Percentiles rank a stretch among this genome's conserved stretches.
phyloP scores from a whole-genome alignment of 306 rosid genomes.

The Cyclanthera cordifolia region DNA sequence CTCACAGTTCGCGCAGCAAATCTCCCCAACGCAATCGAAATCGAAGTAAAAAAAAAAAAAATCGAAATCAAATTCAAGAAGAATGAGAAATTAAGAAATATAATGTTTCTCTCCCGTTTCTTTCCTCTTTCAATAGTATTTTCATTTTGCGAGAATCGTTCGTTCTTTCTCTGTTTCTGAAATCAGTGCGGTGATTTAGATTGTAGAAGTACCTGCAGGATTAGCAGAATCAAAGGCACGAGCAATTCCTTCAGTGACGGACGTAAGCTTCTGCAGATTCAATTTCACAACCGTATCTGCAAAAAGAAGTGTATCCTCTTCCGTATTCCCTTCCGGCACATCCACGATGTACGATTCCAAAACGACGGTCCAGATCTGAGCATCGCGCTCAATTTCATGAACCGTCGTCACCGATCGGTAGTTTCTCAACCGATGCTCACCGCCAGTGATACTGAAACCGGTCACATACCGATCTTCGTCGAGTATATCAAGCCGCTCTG shows the following conservation, averaged over 20 bases:
- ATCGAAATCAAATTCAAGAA: not conserved
- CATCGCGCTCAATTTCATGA: slow-evolving; percentile 24
- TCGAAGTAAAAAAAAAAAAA: no score
- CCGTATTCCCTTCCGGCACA: slow-evolving; percentile 34
- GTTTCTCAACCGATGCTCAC: slow-evolving; percentile 50
- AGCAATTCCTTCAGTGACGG: slow-evolving; percentile 55
- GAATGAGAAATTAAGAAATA: not conserved
- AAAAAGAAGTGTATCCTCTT: slow-evolving; percentile 50
- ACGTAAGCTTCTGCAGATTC: slow-evolving; percentile 89
- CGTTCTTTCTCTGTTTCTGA: no score
- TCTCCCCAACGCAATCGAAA: no score
- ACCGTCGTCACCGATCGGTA: slow-evolving; percentile 41
- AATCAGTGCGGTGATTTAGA: no score
- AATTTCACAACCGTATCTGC: slow-evolving; percentile 43
- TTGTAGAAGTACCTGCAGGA: no score
- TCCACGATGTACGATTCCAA: slow-evolving; percentile 61
- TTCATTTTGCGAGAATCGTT: no score
- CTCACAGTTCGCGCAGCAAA: no score
- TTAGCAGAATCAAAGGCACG: slow-evolving; percentile 29
- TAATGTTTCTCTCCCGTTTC: not conserved
- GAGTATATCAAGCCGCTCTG: slow-evolving; percentile 42
- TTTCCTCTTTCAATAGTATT: not conserved
- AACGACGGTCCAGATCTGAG: slow-evolving; percentile 29
- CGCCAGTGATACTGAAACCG: slow-evolving; percentile 46
- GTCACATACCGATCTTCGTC: slow-evolving; percentile 50